Percentiles rank a stretch among this genome's conserved stretches.
Evolutionary conservation across 441 rosid species (phyloP).

Genomic region (Capsella rubella): DNA sequence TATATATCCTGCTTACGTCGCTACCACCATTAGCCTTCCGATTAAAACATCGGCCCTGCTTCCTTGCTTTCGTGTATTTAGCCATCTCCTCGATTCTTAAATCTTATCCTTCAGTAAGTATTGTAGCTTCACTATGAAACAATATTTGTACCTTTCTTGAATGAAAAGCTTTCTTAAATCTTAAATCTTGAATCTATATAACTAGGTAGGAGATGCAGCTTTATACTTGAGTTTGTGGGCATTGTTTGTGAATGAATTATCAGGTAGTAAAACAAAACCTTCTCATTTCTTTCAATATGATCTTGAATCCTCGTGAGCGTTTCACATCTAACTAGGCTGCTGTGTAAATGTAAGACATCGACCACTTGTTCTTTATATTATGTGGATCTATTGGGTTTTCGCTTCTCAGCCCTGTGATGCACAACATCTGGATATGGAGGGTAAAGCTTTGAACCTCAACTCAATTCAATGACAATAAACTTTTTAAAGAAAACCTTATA

Average conservation of each 20-base stretch:
- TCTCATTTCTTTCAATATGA: conserved; percentile 29
- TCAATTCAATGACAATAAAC: conserved; percentile 21
- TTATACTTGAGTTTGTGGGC: conserved; percentile 81
- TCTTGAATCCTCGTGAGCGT: neutral
- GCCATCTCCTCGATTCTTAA: conserved; percentile 85
- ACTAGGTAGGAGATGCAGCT: conserved; percentile 91
- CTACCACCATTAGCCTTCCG: conserved; percentile 77
- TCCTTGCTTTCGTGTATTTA: conserved; percentile 83
- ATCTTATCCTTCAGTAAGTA: conserved; percentile 93
- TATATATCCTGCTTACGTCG: conserved; percentile 74
- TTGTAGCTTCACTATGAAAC: neutral
- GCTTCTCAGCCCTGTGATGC: conserved; percentile 95
- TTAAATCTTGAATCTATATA: neutral
- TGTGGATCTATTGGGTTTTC: conserved; percentile 88
- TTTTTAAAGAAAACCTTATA: neutral
- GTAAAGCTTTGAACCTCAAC: conserved; percentile 50
- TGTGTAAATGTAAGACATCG: conserved; percentile 60
- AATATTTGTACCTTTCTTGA: neutral
- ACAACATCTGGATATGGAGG: conserved; percentile 98
- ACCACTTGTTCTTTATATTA: conserved; percentile 83
- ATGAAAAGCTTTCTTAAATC: neutral
- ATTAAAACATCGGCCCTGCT: conserved; percentile 87
- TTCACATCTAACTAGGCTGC: conserved; percentile 28
- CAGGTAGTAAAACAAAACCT: conserved; percentile 56
- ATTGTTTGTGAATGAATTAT: conserved; percentile 79